A percentile compares a stretch with the other conserved stretches of the same genome.
Conservation (phyloP, 768 basidiomycete genomes). For the Xerocomus potaroensis region DNA sequence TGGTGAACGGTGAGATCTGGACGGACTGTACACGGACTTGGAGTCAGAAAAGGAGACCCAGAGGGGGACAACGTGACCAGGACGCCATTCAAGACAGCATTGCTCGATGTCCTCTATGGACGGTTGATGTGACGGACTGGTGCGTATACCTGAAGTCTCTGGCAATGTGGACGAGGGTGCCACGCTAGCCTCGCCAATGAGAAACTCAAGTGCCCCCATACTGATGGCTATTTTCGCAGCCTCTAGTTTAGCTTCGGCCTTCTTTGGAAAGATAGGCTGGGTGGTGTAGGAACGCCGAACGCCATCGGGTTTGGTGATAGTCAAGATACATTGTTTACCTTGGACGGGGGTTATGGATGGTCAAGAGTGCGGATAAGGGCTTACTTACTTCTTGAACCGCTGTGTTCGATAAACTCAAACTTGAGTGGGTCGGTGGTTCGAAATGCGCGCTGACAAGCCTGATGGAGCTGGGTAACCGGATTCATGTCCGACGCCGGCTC, state of each 20-base stretch:
- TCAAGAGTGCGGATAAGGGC: too few relatives aligned
- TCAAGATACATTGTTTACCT: slow-evolving; percentile 61
- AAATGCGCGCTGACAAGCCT: slow-evolving; percentile 39
- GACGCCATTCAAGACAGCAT: slow-evolving; percentile 53
- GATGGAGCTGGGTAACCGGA: slow-evolving; percentile 36
- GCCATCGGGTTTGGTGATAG: slow-evolving; percentile 54
- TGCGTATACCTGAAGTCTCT: neutral
- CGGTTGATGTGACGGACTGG: neutral
- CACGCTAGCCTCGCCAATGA: neutral
- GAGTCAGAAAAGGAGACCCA: slow-evolving; percentile 51
- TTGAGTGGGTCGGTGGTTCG: slow-evolving; percentile 40
- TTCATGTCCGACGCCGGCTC: slow-evolving; percentile 14
- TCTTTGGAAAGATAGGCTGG: slow-evolving; percentile 38
- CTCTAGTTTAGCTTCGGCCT: slow-evolving; percentile 50
- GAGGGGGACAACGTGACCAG: slow-evolving; percentile 44
- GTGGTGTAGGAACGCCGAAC: slow-evolving; percentile 50
- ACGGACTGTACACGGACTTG: slow-evolving; percentile 43
- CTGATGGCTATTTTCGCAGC: slow-evolving; percentile 53
- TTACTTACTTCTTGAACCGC: slow-evolving; percentile 33
- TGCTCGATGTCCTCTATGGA: slow-evolving; percentile 44
- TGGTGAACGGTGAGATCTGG: neutral
- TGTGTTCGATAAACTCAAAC: slow-evolving; percentile 46
- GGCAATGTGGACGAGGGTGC: neutral
- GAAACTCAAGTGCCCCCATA: slow-evolving; percentile 57
- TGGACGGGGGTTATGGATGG: too few relatives aligned